Percentiles rank a stretch among this genome's conserved stretches.
phyloP scores from a whole-genome alignment of 2,329 filamentous ascomycete genomes.

The Cyanodermella asteris region DNA sequence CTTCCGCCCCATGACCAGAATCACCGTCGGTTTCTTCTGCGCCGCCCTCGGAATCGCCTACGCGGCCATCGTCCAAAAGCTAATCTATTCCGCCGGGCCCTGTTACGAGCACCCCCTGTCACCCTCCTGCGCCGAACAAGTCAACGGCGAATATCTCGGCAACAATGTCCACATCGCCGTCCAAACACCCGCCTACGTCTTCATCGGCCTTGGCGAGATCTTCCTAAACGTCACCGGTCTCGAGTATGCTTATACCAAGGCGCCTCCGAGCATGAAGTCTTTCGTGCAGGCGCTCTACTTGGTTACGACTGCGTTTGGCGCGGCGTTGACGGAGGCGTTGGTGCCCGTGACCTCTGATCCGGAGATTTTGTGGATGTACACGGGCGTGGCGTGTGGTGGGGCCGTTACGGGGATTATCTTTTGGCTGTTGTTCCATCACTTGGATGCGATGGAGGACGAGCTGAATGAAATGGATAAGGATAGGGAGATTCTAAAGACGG shows the following conservation, averaged over 20 bases:
- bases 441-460: constrained; percentile 25
- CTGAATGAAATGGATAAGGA: constrained; percentile 27
- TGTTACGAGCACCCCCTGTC: constrained; percentile 9
- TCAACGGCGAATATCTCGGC: constrained; percentile 7
- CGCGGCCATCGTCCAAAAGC: constrained; percentile 26
- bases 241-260: constrained; percentile 55
- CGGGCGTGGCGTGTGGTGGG: background rate
- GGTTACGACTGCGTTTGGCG: constrained; percentile 35
- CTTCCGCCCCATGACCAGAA: constrained; percentile 49
- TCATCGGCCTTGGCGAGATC: constrained; percentile 30
- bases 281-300: constrained; percentile 35
- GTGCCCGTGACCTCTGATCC: constrained; percentile 40
- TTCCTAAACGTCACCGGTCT: constrained; percentile 45
- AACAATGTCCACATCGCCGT: constrained; percentile 23
- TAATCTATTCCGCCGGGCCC: constrained; percentile 26
- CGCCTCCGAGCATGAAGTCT: constrained; percentile 45
- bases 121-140: constrained; percentile 13
- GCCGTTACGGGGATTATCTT: background rate
- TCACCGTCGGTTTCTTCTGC: constrained; percentile 24
- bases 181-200: constrained; percentile 22
- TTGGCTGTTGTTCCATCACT: constrained; percentile 1
- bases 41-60: constrained; percentile 26
- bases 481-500: too few relatives aligned
- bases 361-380: constrained; percentile 45
- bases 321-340: constrained; percentile 38